phyloP scores from a whole-genome alignment of 1,284 basidiomycete species.

The Irpex sp. region DNA sequence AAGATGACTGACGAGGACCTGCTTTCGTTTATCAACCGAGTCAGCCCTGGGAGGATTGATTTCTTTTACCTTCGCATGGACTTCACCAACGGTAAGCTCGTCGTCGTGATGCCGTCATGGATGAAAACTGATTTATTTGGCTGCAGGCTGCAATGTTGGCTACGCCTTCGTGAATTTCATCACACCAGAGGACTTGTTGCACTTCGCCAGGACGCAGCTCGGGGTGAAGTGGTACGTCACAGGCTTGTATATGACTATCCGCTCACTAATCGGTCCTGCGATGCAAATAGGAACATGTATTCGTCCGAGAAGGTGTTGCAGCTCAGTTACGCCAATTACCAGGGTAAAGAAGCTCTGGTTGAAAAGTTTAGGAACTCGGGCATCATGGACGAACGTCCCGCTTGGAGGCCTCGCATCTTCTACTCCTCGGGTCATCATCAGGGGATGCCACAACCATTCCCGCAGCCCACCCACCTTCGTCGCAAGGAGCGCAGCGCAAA shows the following conservation, averaged over 20 bases:
- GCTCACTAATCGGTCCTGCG: too few relatives aligned
- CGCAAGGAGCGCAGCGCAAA: slow-evolving; percentile 74
- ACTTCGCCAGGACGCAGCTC: slow-evolving; percentile 68
- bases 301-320: slow-evolving; percentile 84
- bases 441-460: slow-evolving; percentile 79
- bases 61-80: slow-evolving; percentile 86
- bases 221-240: slow-evolving; percentile 69
- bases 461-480: slow-evolving; percentile 69
- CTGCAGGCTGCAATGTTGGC: slow-evolving; percentile 78
- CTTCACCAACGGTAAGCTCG: slow-evolving; percentile 64
- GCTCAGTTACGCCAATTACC: slow-evolving; percentile 85
- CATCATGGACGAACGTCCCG: slow-evolving; percentile 79
- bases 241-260: not conserved
- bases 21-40: slow-evolving; percentile 62
- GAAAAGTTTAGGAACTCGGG: slow-evolving; percentile 85
- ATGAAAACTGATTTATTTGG: too few relatives aligned
- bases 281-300: slow-evolving; percentile 70
- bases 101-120: not conserved
- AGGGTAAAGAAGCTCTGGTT: slow-evolving; percentile 85
- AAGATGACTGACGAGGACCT: slow-evolving; percentile 82
- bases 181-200: slow-evolving; percentile 66
- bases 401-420: slow-evolving; percentile 84
- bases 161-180: slow-evolving; percentile 90
- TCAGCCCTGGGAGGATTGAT: slow-evolving; percentile 69
- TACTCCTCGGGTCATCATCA: slow-evolving; percentile 70